phyloP scores from a whole-genome alignment of 257 asterid genomes.

The Craterostigma plantagineum region DNA sequence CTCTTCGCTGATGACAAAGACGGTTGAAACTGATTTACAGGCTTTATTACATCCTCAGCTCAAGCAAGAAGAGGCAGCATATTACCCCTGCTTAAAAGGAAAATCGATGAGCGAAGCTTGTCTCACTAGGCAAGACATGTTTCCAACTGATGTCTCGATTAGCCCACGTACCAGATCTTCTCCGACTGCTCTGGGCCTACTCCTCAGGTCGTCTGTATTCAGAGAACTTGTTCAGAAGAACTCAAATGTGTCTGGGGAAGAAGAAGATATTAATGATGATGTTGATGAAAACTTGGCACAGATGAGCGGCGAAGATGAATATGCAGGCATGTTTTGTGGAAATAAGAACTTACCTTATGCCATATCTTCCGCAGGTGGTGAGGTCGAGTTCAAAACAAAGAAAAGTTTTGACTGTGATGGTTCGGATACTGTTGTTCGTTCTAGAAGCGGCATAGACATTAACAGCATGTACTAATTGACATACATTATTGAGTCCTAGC shows the following conservation, averaged over 20 bases:
- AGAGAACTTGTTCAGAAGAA: neutral
- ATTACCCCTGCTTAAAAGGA: constrained; percentile 14
- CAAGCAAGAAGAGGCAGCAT: constrained; percentile 11
- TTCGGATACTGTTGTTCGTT: too few relatives aligned
- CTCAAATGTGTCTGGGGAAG: neutral
- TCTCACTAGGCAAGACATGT: neutral
- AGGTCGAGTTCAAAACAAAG: too few relatives aligned
- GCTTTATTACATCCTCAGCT: constrained; percentile 9
- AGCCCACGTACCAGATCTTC: neutral
- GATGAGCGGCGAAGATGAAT: too few relatives aligned
- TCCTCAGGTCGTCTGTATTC: constrained; percentile 1
- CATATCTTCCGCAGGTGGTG: too few relatives aligned
- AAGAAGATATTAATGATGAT: neutral
- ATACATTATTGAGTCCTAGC: too few relatives aligned
- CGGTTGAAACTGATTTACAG: constrained; percentile 8
- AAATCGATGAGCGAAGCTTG: neutral
- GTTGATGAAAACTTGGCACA: too few relatives aligned
- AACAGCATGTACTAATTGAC: too few relatives aligned
- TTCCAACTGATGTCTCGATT: neutral
- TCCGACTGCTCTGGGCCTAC: constrained; percentile 3
- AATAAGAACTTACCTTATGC: too few relatives aligned
- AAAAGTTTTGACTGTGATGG: too few relatives aligned
- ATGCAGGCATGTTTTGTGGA: too few relatives aligned
- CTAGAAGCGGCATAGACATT: too few relatives aligned
- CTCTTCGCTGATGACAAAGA: constrained; percentile 19